A percentile compares a stretch with the other conserved stretches of the same genome.
Conservation (phyloP, 2,329 filamentous ascomycete species). For the Nigrospora oryzae region DNA sequence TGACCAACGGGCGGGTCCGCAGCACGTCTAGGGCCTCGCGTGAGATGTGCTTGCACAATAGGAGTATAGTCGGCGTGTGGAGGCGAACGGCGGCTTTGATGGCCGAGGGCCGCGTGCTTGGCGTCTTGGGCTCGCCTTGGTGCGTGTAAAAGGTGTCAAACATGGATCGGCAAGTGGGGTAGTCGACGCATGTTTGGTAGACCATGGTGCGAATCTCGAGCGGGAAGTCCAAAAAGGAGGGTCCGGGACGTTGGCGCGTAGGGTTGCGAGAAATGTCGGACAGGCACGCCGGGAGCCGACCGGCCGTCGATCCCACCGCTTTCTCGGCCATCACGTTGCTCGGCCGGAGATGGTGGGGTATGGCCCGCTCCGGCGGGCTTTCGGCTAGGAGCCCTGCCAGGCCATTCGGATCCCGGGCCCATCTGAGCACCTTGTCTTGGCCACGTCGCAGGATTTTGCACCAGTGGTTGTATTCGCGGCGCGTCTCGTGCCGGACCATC, state of each 20-base stretch:
- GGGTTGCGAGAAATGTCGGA: background rate
- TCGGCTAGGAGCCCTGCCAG: constrained; percentile 10
- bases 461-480: constrained; percentile 7
- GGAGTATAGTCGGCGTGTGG: constrained; percentile 21
- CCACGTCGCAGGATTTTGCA: constrained; percentile 5
- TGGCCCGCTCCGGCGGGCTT: constrained; percentile 7
- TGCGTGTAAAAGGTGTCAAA: constrained; percentile 19
- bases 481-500: constrained; percentile 5
- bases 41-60: constrained; percentile 25
- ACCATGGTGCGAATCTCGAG: constrained; percentile 25
- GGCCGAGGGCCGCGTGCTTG: no score
- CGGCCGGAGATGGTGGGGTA: constrained; percentile 7
- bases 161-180: constrained; percentile 18
- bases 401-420: constrained; percentile 10
- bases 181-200: constrained; percentile 18
- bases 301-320: background rate
- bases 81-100: constrained; percentile 5
- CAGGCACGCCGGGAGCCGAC: background rate
- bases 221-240: constrained; percentile 20
- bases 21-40: constrained; percentile 21
- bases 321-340: background rate
- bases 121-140: no score
- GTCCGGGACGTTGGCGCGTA: background rate
- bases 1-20: constrained; percentile 14
- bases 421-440: constrained; percentile 9